Evolutionary conservation across 2,329 filamentous ascomycete genomes (phyloP).

Genomic region (Venturia carpophila): DNA sequence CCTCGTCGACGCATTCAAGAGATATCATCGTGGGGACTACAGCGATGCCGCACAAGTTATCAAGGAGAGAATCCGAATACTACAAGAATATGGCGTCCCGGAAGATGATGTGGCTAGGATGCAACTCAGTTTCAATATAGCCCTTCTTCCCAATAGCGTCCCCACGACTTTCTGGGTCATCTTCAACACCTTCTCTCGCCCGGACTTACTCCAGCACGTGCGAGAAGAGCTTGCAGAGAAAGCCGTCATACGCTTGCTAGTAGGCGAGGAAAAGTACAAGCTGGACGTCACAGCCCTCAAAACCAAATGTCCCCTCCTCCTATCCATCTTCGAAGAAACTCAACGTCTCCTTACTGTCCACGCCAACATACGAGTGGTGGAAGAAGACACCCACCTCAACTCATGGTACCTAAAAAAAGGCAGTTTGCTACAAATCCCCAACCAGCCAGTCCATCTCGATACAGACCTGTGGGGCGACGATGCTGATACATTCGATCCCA

Average conservation of each 20-base stretch:
- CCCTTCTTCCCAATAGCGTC: conserved; percentile 32
- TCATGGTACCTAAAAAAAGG: conserved; percentile 33
- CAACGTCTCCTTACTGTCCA: conserved; percentile 27
- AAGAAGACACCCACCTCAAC: conserved; percentile 31
- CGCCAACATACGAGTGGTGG: conserved; percentile 28
- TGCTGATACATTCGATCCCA: conserved; percentile 22
- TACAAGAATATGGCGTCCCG: not conserved
- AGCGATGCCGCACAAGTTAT: conserved; percentile 11
- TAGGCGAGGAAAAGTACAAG: conserved; percentile 11
- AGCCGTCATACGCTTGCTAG: not conserved
- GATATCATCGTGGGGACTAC: not conserved
- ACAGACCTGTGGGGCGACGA: conserved; percentile 27
- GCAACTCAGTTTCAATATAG: conserved; percentile 22
- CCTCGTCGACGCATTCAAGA: conserved; percentile 11
- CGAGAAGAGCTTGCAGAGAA: conserved; percentile 29
- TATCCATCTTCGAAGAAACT: conserved; percentile 34
- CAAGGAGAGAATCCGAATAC: not conserved
- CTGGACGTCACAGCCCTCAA: conserved; percentile 32
- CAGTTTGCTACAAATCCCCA: conserved; percentile 31
- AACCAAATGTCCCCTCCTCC: conserved; percentile 29
- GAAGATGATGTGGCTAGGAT: not conserved
- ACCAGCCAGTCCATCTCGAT: conserved; percentile 26
- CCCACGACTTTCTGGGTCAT: conserved; percentile 35
- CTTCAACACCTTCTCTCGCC: conserved; percentile 32
- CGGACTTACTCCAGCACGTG: conserved; percentile 27